phyloP scores from a whole-genome alignment of 2,329 filamentous ascomycete species.

The Paracoccidioides lutzii region DNA sequence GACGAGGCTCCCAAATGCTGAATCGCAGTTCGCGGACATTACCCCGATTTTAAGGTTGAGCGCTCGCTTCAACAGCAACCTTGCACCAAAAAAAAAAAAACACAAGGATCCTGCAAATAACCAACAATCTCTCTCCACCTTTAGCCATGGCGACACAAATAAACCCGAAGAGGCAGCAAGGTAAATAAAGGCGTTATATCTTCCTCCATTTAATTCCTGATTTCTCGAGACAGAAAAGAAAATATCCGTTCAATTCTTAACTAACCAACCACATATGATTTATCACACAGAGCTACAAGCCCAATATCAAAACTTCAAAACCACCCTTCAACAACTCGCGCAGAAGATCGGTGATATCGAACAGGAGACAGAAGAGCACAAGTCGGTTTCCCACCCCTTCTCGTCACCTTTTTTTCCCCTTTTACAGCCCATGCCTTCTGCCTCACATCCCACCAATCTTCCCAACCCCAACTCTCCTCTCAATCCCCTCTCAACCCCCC shows the following conservation, averaged over 20 bases:
- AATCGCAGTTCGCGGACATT: too few relatives aligned
- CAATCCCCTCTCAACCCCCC: background rate
- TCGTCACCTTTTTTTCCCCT: background rate
- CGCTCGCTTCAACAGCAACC: too few relatives aligned
- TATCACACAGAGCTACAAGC: slow-evolving; percentile 34
- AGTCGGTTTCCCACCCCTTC: slow-evolving; percentile 46
- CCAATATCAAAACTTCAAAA: slow-evolving; percentile 46
- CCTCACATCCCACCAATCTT: background rate
- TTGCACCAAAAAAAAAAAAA: background rate
- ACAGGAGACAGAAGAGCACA: slow-evolving; percentile 94
- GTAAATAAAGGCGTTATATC: slow-evolving; percentile 16
- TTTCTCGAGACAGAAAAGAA: background rate
- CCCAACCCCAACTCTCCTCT: background rate
- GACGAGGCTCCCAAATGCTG: too few relatives aligned
- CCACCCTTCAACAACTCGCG: slow-evolving; percentile 75
- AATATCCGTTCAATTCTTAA: background rate
- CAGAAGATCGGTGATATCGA: slow-evolving; percentile 96
- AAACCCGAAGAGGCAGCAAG: slow-evolving; percentile 35
- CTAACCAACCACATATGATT: background rate
- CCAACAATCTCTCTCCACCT: background rate
- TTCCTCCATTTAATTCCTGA: background rate
- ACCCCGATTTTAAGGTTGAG: too few relatives aligned
- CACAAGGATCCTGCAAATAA: background rate
- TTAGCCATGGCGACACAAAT: slow-evolving; percentile 28
- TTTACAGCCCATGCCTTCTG: too few relatives aligned